Conservation (phyloP, 352 stramenopile genomes). For the Aphanomyces stellatus region DNA sequence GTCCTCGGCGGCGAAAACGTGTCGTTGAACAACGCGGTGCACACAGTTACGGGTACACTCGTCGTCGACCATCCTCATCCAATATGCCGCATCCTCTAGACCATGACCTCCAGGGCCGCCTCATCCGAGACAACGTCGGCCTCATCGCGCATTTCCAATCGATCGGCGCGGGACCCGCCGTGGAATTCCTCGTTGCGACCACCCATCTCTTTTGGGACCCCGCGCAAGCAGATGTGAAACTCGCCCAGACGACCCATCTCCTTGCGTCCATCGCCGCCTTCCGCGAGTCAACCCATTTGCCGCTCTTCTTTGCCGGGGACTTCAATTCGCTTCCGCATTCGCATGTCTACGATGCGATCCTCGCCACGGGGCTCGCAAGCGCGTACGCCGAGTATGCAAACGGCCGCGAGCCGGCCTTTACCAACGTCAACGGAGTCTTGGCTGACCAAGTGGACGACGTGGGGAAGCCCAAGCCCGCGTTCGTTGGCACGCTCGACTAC, state of each 20-base stretch:
- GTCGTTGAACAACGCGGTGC: conserved; percentile 39
- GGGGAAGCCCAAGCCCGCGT: conserved; percentile 37
- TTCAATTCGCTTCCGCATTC: conserved; percentile 78
- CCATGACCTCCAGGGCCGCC: conserved; percentile 37
- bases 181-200: conserved; percentile 55
- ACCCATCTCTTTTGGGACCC: conserved; percentile 83
- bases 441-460: conserved; percentile 23
- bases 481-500: conserved; percentile 75
- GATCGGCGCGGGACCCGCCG: conserved; percentile 20
- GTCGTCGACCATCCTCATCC: background rate
- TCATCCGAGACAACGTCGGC: conserved; percentile 46
- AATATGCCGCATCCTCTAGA: background rate
- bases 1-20: conserved; percentile 36
- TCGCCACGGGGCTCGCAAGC: conserved; percentile 32
- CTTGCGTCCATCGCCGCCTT: conserved; percentile 38
- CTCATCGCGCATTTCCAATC: conserved; percentile 40
- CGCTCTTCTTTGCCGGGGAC: conserved; percentile 59
- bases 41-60: conserved; percentile 42
- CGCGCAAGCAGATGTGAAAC: conserved; percentile 71
- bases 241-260: conserved; percentile 58
- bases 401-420: conserved; percentile 50
- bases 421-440: conserved; percentile 57
- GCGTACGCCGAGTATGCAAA: conserved; percentile 46
- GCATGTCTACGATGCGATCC: conserved; percentile 56
- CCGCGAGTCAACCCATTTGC: conserved; percentile 21